Evolutionary conservation across 331 rosid species (phyloP).

Genomic region (Ulmus americana): DNA sequence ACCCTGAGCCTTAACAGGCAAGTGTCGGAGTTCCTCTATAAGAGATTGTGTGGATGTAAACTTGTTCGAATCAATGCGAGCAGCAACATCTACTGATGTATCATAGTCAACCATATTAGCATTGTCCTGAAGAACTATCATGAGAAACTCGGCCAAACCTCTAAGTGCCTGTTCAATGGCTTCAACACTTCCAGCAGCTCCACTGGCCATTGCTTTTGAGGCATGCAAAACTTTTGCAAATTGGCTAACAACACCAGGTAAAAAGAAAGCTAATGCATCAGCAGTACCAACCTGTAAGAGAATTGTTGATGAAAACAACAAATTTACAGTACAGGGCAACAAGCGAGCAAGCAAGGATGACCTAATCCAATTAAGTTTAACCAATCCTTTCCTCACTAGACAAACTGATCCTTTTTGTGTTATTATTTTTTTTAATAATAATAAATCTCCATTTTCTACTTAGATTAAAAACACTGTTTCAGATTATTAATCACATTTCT

Average conservation of each 20-base stretch:
- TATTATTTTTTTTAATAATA: too few species aligned
- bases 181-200: slow-evolving; percentile 80
- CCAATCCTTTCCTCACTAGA: neutral
- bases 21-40: slow-evolving; percentile 69
- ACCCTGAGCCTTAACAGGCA: slow-evolving; percentile 47
- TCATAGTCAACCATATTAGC: slow-evolving; percentile 46
- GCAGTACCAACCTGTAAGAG: slow-evolving; percentile 71
- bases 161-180: slow-evolving; percentile 76
- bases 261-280: slow-evolving; percentile 87
- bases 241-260: slow-evolving; percentile 90
- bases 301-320: neutral
- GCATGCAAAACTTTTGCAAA: slow-evolving; percentile 71
- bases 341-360: neutral
- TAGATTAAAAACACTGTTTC: too few species aligned
- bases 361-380: neutral
- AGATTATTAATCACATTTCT: neutral
- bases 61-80: slow-evolving; percentile 27
- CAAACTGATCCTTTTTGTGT: neutral
- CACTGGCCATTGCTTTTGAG: slow-evolving; percentile 71
- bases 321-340: neutral
- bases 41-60: slow-evolving; percentile 41
- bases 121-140: slow-evolving; percentile 76
- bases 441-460: too few species aligned
- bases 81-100: slow-evolving; percentile 25
- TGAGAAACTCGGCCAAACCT: slow-evolving; percentile 77